phyloP scores from a whole-genome alignment of 2,329 filamentous ascomycete genomes.

The Trichoderma breve region DNA sequence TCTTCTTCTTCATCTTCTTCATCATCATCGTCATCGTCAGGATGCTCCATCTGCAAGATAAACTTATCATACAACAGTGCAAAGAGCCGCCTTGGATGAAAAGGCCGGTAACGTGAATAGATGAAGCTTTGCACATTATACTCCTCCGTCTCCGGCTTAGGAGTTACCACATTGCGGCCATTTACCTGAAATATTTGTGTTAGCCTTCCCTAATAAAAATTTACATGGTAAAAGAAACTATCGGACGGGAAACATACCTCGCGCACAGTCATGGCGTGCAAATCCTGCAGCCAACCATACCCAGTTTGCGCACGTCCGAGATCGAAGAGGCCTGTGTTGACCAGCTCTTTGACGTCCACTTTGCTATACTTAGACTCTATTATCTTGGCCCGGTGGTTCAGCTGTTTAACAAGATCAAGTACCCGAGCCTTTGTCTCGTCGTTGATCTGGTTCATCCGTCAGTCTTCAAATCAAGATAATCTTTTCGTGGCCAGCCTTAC shows the following conservation, averaged over 20 bases:
- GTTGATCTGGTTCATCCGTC: conserved; percentile 31
- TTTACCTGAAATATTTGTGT: conserved; percentile 36
- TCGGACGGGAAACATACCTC: conserved; percentile 40
- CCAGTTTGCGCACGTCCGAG: conserved; percentile 62
- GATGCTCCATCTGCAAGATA: conserved; percentile 48
- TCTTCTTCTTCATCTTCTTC: conserved; percentile 34
- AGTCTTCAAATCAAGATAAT: neutral
- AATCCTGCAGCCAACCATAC: conserved; percentile 67
- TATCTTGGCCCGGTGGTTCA: conserved; percentile 67
- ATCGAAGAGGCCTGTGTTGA: conserved; percentile 65
- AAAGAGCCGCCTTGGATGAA: conserved; percentile 49
- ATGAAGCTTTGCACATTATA: conserved; percentile 72
- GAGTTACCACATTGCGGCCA: conserved; percentile 53
- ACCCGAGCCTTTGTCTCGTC: conserved; percentile 46
- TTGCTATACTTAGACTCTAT: conserved; percentile 58
- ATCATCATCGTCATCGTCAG: conserved; percentile 35
- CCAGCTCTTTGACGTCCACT: conserved; percentile 60
- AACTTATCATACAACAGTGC: conserved; percentile 48
- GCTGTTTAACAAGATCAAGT: conserved; percentile 52
- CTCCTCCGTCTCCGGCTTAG: conserved; percentile 70
- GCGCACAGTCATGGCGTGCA: conserved; percentile 65
- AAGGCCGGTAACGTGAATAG: conserved; percentile 59
- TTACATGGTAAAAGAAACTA: neutral
- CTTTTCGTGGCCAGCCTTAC: conserved; percentile 36
- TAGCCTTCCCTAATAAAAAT: neutral